phyloP scores from a whole-genome alignment of 2,329 filamentous ascomycete genomes.

The Aspergillus udagawae region DNA sequence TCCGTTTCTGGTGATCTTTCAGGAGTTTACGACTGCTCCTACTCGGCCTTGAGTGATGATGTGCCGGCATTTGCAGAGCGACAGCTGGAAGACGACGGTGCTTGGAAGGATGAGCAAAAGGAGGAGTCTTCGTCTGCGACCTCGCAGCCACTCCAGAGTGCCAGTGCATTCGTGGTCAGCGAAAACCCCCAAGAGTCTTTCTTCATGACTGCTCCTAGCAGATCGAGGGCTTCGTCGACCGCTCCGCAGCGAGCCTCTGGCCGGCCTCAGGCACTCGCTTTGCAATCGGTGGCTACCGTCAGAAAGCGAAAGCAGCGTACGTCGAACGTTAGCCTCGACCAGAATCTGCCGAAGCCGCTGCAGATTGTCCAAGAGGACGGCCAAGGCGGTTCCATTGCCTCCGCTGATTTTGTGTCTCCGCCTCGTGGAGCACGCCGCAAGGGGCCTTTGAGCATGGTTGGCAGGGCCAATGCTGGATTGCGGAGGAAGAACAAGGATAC shows the following conservation, averaged over 20 bases:
- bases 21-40: constrained; percentile 31
- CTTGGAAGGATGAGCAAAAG: constrained; percentile 28
- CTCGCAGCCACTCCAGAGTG: constrained; percentile 22
- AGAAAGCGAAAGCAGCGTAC: constrained; percentile 36
- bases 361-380: constrained; percentile 45
- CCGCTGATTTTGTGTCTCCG: constrained; percentile 39
- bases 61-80: constrained; percentile 25
- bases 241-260: constrained; percentile 20
- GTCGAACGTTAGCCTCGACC: constrained; percentile 24
- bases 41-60: constrained; percentile 30
- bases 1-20: constrained; percentile 34
- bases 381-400: constrained; percentile 39
- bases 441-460: constrained; percentile 37
- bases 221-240: constrained; percentile 21
- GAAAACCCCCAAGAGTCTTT: constrained; percentile 29
- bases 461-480: constrained; percentile 38
- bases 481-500: constrained; percentile 43
- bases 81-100: constrained; percentile 27
- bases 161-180: constrained; percentile 35
- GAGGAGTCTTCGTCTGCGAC: constrained; percentile 22
- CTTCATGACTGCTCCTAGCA: constrained; percentile 21
- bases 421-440: constrained; percentile 42
- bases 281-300: constrained; percentile 29
- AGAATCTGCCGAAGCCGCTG: constrained; percentile 29
- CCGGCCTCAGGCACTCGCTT: constrained; percentile 27